phyloP scores from a whole-genome alignment of 306 rosid genomes.

The Lathyrus tuberosus region DNA sequence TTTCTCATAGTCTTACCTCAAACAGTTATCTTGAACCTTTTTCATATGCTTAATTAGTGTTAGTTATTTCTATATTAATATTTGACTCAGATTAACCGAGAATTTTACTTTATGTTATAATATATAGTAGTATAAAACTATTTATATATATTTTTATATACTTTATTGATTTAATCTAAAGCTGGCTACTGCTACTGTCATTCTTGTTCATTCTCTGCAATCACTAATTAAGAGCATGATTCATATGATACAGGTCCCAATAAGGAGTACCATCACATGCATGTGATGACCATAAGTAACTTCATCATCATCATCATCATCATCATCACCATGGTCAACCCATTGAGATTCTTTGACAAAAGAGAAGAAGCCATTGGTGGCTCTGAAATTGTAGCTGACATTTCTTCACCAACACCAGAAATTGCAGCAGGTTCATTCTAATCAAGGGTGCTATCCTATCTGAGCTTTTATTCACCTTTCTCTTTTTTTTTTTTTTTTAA shows the following conservation, averaged over 20 bases:
- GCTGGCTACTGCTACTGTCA: slow-evolving; percentile 49
- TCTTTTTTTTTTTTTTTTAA: slow-evolving; percentile 7
- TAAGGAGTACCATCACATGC: slow-evolving; percentile 37
- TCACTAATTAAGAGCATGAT: slow-evolving; percentile 41
- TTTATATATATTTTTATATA: neutral
- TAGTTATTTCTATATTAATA: neutral
- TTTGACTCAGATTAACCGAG: neutral
- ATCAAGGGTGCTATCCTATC: slow-evolving; percentile 78
- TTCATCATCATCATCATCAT: neutral
- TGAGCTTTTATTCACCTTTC: slow-evolving; percentile 63
- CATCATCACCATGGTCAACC: slow-evolving; percentile 39
- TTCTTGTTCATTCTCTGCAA: slow-evolving; percentile 47
- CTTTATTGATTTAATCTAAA: slow-evolving; percentile 35
- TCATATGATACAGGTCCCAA: slow-evolving; percentile 48
- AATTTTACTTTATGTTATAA: slow-evolving; percentile 43
- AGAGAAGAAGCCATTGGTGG: slow-evolving; percentile 42
- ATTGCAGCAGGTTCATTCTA: slow-evolving; percentile 32
- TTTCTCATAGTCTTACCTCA: slow-evolving; percentile 12
- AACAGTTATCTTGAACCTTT: slow-evolving; percentile 20
- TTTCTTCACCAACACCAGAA: neutral
- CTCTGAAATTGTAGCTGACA: slow-evolving; percentile 44
- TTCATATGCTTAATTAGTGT: slow-evolving; percentile 34
- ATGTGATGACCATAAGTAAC: slow-evolving; percentile 38
- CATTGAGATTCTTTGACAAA: slow-evolving; percentile 40
- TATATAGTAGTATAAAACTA: neutral